Evolutionary conservation across 139 green algal genomes (phyloP).

Genomic region (Astrephomene gubernaculifera): DNA sequence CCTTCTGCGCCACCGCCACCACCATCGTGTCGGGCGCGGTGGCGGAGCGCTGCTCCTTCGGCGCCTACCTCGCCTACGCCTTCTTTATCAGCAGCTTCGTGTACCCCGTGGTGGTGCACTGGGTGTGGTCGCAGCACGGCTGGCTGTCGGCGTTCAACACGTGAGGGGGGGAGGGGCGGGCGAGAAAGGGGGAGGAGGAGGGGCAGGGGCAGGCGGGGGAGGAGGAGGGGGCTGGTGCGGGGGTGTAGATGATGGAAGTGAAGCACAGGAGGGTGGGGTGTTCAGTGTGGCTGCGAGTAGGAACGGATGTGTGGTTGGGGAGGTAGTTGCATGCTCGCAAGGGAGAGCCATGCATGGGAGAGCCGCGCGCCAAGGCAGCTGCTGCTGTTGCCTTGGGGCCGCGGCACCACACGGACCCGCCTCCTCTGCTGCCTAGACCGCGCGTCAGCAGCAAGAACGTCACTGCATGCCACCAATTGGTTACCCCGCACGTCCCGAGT

Average conservation of each 20-base stretch:
- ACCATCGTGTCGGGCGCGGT: constrained; percentile 65
- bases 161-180: background rate
- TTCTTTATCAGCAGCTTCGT: constrained; percentile 65
- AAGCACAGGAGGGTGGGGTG: background rate
- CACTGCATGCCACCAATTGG: no score
- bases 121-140: constrained; percentile 68
- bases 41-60: constrained; percentile 62
- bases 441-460: no score
- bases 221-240: background rate
- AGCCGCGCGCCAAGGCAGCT: no score
- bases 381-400: no score
- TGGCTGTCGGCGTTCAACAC: constrained; percentile 68
- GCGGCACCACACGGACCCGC: no score
- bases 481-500: no score
- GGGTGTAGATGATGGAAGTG: background rate
- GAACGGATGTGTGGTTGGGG: no score
- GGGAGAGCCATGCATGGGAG: no score
- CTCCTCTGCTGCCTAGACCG: no score
- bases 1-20: constrained; percentile 48
- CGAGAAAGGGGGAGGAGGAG: background rate
- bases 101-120: constrained; percentile 60
- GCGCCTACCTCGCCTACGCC: constrained; percentile 71
- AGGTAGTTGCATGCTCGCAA: no score
- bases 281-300: no score
- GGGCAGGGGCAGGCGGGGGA: background rate